These are phyloP conservation scores for Boletus eberwhitei DNA, from an alignment of 768 basidiomycete genomes.

Conservation along the genomic window DNA sequence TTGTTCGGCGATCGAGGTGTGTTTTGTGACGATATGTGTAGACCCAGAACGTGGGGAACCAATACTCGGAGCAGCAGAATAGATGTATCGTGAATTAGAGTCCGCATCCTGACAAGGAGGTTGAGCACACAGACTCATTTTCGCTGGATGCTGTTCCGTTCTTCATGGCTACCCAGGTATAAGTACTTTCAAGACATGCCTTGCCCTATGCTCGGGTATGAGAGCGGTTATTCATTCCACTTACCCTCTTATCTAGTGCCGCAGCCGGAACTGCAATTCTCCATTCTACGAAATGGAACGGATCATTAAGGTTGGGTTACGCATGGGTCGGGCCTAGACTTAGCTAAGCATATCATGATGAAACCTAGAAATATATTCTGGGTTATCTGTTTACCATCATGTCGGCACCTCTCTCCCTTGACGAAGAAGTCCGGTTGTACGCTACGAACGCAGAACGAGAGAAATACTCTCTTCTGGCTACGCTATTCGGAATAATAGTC, in stretches of 20 bases:
- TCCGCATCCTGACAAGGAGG: neutral
- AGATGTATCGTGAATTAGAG: neutral
- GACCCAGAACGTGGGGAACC: neutral
- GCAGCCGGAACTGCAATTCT: neutral
- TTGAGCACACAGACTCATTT: neutral
- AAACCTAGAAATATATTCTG: neutral
- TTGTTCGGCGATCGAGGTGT: neutral
- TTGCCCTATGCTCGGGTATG: neutral
- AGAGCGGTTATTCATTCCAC: neutral
- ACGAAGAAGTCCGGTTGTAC: constrained; percentile 91
- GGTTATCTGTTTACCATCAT: constrained; percentile 12
- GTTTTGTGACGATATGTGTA: neutral
- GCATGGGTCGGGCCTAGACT: too few species aligned
- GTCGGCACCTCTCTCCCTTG: constrained; percentile 53
- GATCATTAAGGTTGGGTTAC: too few species aligned
- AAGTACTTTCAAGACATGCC: neutral
- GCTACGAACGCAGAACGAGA: constrained; percentile 87
- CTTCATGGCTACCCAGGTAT: neutral
- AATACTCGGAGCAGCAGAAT: neutral
- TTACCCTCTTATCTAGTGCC: neutral
- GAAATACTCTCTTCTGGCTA: constrained; percentile 81
- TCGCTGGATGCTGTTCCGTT: neutral
- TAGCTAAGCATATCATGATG: neutral
- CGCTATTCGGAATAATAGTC: constrained; percentile 88
- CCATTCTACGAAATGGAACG: neutral